phyloP scores from a whole-genome alignment of 2,329 filamentous ascomycete species.

The Calonectria crousiana region DNA sequence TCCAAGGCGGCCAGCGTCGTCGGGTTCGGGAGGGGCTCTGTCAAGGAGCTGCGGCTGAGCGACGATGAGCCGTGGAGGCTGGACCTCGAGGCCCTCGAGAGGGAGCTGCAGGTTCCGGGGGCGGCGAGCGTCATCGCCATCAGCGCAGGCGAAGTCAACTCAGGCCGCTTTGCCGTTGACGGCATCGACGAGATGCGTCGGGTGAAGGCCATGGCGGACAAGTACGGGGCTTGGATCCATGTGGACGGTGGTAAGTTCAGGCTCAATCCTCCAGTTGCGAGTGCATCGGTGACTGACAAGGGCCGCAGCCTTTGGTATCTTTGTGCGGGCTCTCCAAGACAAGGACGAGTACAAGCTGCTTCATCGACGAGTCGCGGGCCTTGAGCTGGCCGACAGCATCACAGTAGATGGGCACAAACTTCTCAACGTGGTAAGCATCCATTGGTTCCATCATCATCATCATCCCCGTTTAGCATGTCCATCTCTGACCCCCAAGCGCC shows the following conservation, averaged over 20 bases:
- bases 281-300: slow-evolving; percentile 13
- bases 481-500: slow-evolving; percentile 27
- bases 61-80: slow-evolving; percentile 74
- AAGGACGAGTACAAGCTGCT: slow-evolving; percentile 67
- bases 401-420: slow-evolving; percentile 90
- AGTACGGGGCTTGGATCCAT: slow-evolving; percentile 86
- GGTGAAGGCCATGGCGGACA: slow-evolving; percentile 78
- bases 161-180: slow-evolving; percentile 79
- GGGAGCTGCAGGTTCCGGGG: slow-evolving; percentile 62
- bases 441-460: background rate
- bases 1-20: slow-evolving; percentile 86
- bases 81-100: slow-evolving; percentile 75
- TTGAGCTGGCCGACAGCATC: slow-evolving; percentile 90
- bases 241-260: slow-evolving; percentile 76
- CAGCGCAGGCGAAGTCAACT: slow-evolving; percentile 93
- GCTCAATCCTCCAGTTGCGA: background rate
- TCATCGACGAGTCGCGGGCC: slow-evolving; percentile 66
- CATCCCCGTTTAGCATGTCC: background rate
- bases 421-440: slow-evolving; percentile 80
- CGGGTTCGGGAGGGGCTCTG: slow-evolving; percentile 78
- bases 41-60: slow-evolving; percentile 70
- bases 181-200: slow-evolving; percentile 68
- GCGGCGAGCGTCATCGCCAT: slow-evolving; percentile 81
- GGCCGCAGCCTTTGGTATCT: slow-evolving; percentile 85
- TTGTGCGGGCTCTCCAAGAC: slow-evolving; percentile 74